phyloP scores from a whole-genome alignment of 441 rosid genomes.

The Arabidopsis lyrata region DNA sequence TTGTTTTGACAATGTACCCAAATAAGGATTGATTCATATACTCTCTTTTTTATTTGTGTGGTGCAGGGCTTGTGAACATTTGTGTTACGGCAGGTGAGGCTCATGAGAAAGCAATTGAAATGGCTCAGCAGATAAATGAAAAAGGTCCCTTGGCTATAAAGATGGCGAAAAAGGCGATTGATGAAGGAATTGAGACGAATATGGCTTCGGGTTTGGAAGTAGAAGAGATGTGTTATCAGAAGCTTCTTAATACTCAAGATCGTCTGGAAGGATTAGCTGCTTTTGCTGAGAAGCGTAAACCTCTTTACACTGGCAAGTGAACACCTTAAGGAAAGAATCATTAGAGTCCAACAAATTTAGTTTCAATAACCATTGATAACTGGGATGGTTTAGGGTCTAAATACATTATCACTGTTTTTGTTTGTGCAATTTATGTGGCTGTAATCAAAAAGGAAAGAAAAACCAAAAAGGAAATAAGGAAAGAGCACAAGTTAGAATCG shows the following conservation, averaged over 20 bases:
- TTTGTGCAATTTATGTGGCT: slow-evolving; percentile 17
- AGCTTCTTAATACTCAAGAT: slow-evolving; percentile 65
- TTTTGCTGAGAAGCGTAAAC: slow-evolving; percentile 90
- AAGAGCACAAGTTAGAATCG: neutral
- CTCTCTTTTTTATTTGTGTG: neutral
- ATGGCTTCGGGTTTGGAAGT: slow-evolving; percentile 62
- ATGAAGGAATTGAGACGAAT: slow-evolving; percentile 66
- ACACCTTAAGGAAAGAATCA: neutral
- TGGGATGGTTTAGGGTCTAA: slow-evolving; percentile 16
- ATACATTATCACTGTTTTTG: slow-evolving; percentile 11
- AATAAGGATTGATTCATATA: neutral
- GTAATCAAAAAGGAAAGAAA: neutral
- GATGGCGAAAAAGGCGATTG: slow-evolving; percentile 80
- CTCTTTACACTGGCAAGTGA: slow-evolving; percentile 62
- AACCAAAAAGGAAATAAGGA: neutral
- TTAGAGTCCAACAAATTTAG: neutral
- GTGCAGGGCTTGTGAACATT: slow-evolving; percentile 76
- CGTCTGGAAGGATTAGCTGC: slow-evolving; percentile 95
- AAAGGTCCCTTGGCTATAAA: slow-evolving; percentile 91
- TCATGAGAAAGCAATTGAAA: slow-evolving; percentile 73
- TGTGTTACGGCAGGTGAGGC: slow-evolving; percentile 77
- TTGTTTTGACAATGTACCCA: neutral
- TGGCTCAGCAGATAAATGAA: slow-evolving; percentile 80
- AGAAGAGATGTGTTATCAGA: slow-evolving; percentile 82
- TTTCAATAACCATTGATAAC: slow-evolving; percentile 23